A percentile compares a stretch with the other conserved stretches of the same genome.
phyloP scores from a whole-genome alignment of 2,329 filamentous ascomycete genomes.

The Setomelanomma holmii region DNA sequence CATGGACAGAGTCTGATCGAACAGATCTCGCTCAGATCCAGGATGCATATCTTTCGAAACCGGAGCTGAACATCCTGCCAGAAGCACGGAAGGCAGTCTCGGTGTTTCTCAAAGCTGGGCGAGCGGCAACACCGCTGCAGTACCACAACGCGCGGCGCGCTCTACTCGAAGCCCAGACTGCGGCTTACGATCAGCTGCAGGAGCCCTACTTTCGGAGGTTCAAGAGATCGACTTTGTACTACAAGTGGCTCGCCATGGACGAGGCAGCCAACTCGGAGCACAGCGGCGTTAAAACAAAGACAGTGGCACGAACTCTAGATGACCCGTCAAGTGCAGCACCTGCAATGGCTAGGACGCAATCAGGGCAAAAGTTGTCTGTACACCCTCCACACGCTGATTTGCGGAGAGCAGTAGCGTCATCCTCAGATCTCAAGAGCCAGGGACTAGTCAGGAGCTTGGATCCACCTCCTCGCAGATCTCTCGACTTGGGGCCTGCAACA shows the following conservation, averaged over 20 bases:
- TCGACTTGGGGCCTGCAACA: constrained; percentile 68
- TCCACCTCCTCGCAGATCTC: constrained; percentile 66
- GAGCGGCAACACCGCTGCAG: constrained; percentile 76
- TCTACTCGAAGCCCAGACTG: constrained; percentile 81
- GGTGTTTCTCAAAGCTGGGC: constrained; percentile 80
- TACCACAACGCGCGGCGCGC: constrained; percentile 84
- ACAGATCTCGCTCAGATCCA: constrained; percentile 90
- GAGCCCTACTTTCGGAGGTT: constrained; percentile 81
- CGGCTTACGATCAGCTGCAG: constrained; percentile 84
- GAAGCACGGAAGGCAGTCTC: constrained; percentile 73
- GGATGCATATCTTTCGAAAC: constrained; percentile 82
- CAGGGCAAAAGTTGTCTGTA: constrained; percentile 50
- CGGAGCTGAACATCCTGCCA: constrained; percentile 79
- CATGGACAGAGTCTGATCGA: constrained; percentile 84
- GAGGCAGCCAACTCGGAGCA: constrained; percentile 60
- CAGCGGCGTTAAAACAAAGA: constrained; percentile 33
- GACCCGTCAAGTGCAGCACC: constrained; percentile 36
- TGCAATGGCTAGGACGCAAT: constrained; percentile 55
- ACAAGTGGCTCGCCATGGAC: constrained; percentile 92
- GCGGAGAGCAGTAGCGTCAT: constrained; percentile 66
- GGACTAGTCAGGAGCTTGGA: constrained; percentile 55
- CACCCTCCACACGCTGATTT: constrained; percentile 57
- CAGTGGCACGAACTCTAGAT: constrained; percentile 37
- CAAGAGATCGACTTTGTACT: constrained; percentile 91
- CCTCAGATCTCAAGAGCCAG: constrained; percentile 63